Evolutionary conservation across 805 yeast genomes (phyloP), one percentile per base, ranked within the genome.

Genomic region (Scheffersomyces ergatensis): DNA sequence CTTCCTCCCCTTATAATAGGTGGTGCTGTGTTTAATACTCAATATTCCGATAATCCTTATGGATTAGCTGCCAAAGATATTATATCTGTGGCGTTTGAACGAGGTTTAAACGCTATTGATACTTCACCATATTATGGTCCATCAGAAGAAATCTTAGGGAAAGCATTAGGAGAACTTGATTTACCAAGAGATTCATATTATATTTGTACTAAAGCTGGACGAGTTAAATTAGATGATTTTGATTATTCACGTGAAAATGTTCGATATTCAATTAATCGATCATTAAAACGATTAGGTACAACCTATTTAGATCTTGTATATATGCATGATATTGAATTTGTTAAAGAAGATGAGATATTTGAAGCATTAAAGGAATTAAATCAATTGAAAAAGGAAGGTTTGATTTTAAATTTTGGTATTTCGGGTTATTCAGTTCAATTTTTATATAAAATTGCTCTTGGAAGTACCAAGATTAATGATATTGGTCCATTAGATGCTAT

Each of bases 91-190:
- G 93, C 90, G 0, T 82, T 90, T 51, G 62, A 67, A 16, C 55
- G 70, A 19, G 97, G 97, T 0, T 67, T 88, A 44, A 75, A 72
- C 34, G 93, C 95, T 1, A 70, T 90, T 27, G 97, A 90, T 56
- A 89, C 97, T 0, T 86, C 97, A 0, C 97, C 97, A 3, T 89
- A 87, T 63, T 90, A 90, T 57, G 97, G 97, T 0, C 88, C 88
- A 0, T 85, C 95, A 4, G 98, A 90, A 55, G 70, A 63, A 15
- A 48, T 90, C 12, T 57, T 87, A 5, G 97, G 98, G 1, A 45
- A 70, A 13, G 92, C 89, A 0, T 63, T 90, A 48, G 29, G 25
- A 19, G 36, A 40, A 30, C 23, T 51, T 8, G 7, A 29, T 29
- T 60, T 71, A 51, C 71, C 80, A 0, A 72, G 98, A 44, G 82